These are phyloP conservation scores for Moniliophthora roreri DNA, from an alignment of 1,284 basidiomycete genomes.

Conservation along the genomic window DNA sequence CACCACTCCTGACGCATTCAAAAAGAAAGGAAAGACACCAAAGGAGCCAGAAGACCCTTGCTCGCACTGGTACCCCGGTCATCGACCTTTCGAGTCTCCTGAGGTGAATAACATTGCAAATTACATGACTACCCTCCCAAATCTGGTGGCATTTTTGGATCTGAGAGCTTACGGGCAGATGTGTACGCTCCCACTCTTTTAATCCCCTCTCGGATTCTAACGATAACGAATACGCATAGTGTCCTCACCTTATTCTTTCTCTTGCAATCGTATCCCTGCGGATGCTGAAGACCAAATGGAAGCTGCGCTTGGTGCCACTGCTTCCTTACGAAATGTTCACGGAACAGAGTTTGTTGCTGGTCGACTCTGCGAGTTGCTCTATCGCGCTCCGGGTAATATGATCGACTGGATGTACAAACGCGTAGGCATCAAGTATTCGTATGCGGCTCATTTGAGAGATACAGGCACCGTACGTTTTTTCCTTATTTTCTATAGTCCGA, in stretches of 20 bases:
- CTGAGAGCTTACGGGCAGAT: slow-evolving; percentile 85
- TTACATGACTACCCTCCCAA: slow-evolving; percentile 58
- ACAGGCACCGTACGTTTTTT: slow-evolving; percentile 70
- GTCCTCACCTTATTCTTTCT: slow-evolving; percentile 74
- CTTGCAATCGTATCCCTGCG: slow-evolving; percentile 22
- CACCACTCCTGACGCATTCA: slow-evolving; percentile 9
- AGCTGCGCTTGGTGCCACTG: neutral
- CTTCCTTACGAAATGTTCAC: slow-evolving; percentile 34
- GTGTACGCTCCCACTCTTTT: slow-evolving; percentile 43
- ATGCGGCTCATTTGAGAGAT: slow-evolving; percentile 77
- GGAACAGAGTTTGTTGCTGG: slow-evolving; percentile 60
- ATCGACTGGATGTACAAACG: slow-evolving; percentile 76
- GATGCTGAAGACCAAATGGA: slow-evolving; percentile 1
- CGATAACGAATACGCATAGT: slow-evolving; percentile 34
- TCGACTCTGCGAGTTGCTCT: slow-evolving; percentile 66
- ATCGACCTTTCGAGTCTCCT: slow-evolving; percentile 69
- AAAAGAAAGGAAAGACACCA: slow-evolving; percentile 25
- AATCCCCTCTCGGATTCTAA: slow-evolving; percentile 1
- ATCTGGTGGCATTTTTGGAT: slow-evolving; percentile 67
- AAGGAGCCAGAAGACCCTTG: slow-evolving; percentile 52
- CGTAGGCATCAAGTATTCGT: slow-evolving; percentile 72
- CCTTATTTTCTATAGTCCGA: slow-evolving; percentile 7
- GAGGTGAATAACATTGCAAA: slow-evolving; percentile 78
- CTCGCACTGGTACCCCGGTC: slow-evolving; percentile 73
- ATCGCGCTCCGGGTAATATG: slow-evolving; percentile 71